A percentile compares a stretch with the other conserved stretches of the same genome.
Evolutionary conservation across 768 basidiomycete species (phyloP).

Genomic region (Dacryopinax primogenitus): DNA sequence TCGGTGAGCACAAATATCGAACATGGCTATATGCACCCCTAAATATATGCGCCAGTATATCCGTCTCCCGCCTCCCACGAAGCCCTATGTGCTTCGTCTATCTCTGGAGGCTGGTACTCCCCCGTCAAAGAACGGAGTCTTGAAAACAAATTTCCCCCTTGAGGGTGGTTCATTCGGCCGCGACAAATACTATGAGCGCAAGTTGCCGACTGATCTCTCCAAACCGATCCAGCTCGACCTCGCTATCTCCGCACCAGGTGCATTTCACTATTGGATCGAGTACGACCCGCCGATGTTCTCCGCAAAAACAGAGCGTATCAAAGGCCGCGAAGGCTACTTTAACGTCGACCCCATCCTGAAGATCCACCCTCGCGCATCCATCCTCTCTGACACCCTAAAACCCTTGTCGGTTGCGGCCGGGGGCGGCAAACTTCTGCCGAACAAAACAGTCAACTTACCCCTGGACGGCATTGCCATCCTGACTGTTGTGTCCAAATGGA

Average conservation of each 20-base stretch:
- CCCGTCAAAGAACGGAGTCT: slow-evolving; percentile 76
- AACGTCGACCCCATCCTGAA: slow-evolving; percentile 87
- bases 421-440: slow-evolving; percentile 37
- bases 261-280: slow-evolving; percentile 91
- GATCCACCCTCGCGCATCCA: slow-evolving; percentile 55
- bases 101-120: slow-evolving; percentile 86
- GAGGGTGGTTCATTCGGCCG: slow-evolving; percentile 80
- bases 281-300: slow-evolving; percentile 48
- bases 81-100: slow-evolving; percentile 82
- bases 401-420: slow-evolving; percentile 42
- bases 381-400: slow-evolving; percentile 40
- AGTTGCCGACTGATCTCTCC: slow-evolving; percentile 68
- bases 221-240: slow-evolving; percentile 89
- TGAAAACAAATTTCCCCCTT: slow-evolving; percentile 94
- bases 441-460: slow-evolving; percentile 53
- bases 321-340: slow-evolving; percentile 85
- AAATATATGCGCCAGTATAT: slow-evolving; percentile 52
- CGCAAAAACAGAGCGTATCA: slow-evolving; percentile 45
- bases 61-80: slow-evolving; percentile 81
- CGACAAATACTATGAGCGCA: slow-evolving; percentile 57
- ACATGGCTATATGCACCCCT: slow-evolving; percentile 8
- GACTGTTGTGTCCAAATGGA: slow-evolving; percentile 95
- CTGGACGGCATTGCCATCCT: slow-evolving; percentile 81
- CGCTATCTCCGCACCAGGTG: slow-evolving; percentile 91
- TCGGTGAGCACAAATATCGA: slow-evolving; percentile 41